Conservation (phyloP, 768 basidiomycete genomes). For the Phanerochaete carnosa region DNA sequence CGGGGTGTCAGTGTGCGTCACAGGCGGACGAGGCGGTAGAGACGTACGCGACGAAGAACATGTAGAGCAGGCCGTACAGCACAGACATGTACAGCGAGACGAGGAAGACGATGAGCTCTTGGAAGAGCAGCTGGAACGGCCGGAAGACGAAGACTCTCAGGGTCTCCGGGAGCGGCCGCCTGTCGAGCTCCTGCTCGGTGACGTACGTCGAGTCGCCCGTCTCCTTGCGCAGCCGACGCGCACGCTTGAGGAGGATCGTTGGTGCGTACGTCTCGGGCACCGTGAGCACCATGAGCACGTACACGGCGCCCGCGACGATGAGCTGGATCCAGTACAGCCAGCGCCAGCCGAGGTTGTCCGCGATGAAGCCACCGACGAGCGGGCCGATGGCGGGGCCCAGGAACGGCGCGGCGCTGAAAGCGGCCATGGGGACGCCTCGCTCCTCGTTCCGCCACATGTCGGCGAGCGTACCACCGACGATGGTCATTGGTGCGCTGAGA, state of each 20-base stretch:
- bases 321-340: constrained; percentile 77
- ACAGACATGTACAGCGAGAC: constrained; percentile 63
- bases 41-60: constrained; percentile 53
- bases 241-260: constrained; percentile 46
- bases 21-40: neutral
- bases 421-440: constrained; percentile 40
- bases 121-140: constrained; percentile 62
- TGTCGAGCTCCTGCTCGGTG: constrained; percentile 44
- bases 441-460: constrained; percentile 55
- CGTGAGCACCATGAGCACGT: constrained; percentile 46
- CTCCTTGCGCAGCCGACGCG: constrained; percentile 46
- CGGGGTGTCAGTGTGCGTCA: neutral
- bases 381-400: constrained; percentile 44
- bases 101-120: constrained; percentile 62
- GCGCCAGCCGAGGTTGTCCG: constrained; percentile 54
- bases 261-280: constrained; percentile 71
- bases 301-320: constrained; percentile 50
- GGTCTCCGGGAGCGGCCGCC: constrained; percentile 36
- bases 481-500: constrained; percentile 21
- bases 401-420: constrained; percentile 49
- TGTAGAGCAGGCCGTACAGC: constrained; percentile 59
- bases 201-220: constrained; percentile 52
- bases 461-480: constrained; percentile 64
- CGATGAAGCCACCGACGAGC: constrained; percentile 38
- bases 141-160: constrained; percentile 46